Conservation (phyloP, 768 basidiomycete species). For the Tylopilus subfusipes region DNA sequence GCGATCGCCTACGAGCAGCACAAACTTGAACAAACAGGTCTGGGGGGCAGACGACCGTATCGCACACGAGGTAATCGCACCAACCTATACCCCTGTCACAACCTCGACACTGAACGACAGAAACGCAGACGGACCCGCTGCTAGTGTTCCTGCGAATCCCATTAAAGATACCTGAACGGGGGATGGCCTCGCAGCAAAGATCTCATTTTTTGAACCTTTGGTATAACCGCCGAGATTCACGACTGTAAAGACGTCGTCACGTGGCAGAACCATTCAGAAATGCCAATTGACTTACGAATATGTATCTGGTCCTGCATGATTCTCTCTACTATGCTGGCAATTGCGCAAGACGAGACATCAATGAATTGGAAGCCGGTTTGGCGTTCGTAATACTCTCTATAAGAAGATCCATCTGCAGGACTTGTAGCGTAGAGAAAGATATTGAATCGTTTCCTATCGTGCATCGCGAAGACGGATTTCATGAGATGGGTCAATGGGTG, state of each 20-base stretch:
- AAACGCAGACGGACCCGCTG: conserved; percentile 28
- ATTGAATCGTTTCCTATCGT: conserved; percentile 38
- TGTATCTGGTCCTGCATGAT: conserved; percentile 45
- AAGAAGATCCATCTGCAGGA: conserved; percentile 42
- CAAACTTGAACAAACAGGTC: conserved; percentile 35
- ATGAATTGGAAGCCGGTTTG: conserved; percentile 36
- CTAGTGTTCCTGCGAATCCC: conserved; percentile 50
- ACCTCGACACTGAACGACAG: not conserved
- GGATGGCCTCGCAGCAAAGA: conserved; percentile 47
- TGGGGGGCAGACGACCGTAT: conserved; percentile 42
- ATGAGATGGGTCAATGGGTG: conserved; percentile 52
- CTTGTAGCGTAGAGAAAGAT: conserved; percentile 48
- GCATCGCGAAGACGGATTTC: conserved; percentile 47
- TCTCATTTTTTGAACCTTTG: conserved; percentile 49
- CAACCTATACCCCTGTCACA: conserved; percentile 32
- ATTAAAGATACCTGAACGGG: conserved; percentile 49
- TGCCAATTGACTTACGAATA: conserved; percentile 33
- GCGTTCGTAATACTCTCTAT: conserved; percentile 41
- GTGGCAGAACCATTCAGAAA: not conserved
- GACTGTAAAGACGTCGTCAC: conserved; percentile 27
- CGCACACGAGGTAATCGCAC: conserved; percentile 48
- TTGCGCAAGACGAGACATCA: conserved; percentile 41
- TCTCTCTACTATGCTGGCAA: conserved; percentile 35
- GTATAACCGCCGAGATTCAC: conserved; percentile 49
- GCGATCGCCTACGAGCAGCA: conserved; percentile 18